Evolutionary conservation across 441 rosid genomes (phyloP), one percentile per base, ranked within the genome.

Genomic region (Oxalis stricta): DNA sequence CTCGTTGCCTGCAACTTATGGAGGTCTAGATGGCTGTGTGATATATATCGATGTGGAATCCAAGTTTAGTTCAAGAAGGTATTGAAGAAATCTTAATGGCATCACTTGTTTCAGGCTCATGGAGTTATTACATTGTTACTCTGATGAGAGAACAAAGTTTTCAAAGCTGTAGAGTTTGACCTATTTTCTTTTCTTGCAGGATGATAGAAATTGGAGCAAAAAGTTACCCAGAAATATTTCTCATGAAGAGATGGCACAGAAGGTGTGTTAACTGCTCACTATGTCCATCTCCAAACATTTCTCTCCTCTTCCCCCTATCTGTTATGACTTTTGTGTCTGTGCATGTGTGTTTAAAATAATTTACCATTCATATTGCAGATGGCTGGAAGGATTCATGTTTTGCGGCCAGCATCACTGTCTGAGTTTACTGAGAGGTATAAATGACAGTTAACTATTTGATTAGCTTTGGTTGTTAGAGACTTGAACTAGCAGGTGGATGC

Each of bases 61-160:
- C 52, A 88, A 79, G 59, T 88, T 88, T 60, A 71, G 82, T 64
- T 76, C 95, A 32, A 75, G 75, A 69, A 76, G 95, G 97, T 84
- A 52, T 36, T 51, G 32, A 15, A 22, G 39, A 11, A 5, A 8
- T 50, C 10, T n/a, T 41, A 16, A 32, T 33, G 5, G n/a, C 22
- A 17, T 10, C 19, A 11, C 17, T 50, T 33, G 24, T 32, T 18
- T 52, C 3, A 10, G 34, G 14, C 58, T 46, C 44, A 26, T 35
- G 13, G 20, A 28, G 33, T 17, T 35, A 12, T 19, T 41, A n/a
- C n/a, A 34, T 52, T 28, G 21, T 6, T 14, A 1, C 41, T 24
- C 19, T 21, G 17, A 44, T 14, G 24, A 15, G 38, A 46, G 6
- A 21, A 18, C 15, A 29, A 2, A 17, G 7, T n/a, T 6, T 53